Evolutionary conservation across 495 filamentous ascomycete species (phyloP), one percentile per base, ranked within the genome.

Genomic region (Xylaria curta): DNA sequence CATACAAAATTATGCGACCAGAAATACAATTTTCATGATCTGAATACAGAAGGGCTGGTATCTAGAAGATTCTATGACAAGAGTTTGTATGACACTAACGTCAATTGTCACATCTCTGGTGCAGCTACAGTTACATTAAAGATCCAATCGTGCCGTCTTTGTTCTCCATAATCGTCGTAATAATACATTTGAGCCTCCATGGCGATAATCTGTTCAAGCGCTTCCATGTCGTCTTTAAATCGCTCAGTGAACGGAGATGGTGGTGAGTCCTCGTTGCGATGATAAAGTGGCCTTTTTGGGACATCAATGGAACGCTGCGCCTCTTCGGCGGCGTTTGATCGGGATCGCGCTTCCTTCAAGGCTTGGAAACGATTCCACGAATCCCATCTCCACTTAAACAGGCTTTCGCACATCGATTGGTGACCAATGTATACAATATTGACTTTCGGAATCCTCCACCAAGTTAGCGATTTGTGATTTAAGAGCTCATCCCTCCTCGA

Each of bases 151-250:
- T n/a, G 2, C 17, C 1, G n/a, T 5, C 17, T 19, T n/a, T 5
- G 7, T n/a, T n/a, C 6, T 7, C 4, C 17, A 4, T 49, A 19
- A 49, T n/a, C 6, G 0, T 7, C 4, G 5, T 49, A 19, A 19
- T n/a, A 7, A 49, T 49, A 19, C 7, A 5, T 13, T 13, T 51
- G n/a, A 9, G 4, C 12, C n/a, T 51, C 49, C 0, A 10, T 3
- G 12, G 15, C 1, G 1, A 17, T 2, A 1, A 17, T 15, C 31
- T 67, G 49, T 21, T 67, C n/a, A 21, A 40, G 33, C 21, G 5
- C 53, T 15, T 68, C 51, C 10, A 68, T 46, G 13, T 68, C 66
- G 31, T 60, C 66, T 17, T 12, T 17, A 36, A 68, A 68, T 46
- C 33, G 47, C 38, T 68, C 40, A 36, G 9, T 60, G 40, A 60